These are phyloP conservation scores for Penicillium lividum DNA, from an alignment of 495 filamentous ascomycete genomes.

Conservation along the genomic window DNA sequence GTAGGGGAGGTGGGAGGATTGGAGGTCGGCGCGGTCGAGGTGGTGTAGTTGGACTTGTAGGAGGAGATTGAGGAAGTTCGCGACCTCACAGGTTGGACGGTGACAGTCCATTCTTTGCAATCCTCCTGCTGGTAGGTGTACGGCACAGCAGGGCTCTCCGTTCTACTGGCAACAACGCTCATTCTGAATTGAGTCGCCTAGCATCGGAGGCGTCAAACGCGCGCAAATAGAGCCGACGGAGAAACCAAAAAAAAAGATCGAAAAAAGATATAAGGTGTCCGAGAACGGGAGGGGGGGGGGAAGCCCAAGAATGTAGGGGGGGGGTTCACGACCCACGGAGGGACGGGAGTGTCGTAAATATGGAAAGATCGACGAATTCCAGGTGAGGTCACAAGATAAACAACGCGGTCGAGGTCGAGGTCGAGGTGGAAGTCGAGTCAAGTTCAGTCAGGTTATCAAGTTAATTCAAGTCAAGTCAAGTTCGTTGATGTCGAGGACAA, in stretches of 20 bases:
- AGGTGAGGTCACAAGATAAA: conserved; percentile 4
- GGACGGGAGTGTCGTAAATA: conserved; percentile 20
- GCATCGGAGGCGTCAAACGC: conserved; percentile 23
- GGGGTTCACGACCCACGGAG: conserved; percentile 2
- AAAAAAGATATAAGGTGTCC: conserved; percentile 16
- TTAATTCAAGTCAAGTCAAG: background rate
- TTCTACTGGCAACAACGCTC: conserved; percentile 48
- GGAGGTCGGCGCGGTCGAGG: conserved; percentile 41
- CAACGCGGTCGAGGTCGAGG: background rate
- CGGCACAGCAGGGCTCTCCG: conserved; percentile 37
- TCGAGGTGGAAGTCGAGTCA: background rate
- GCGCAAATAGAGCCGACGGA: conserved; percentile 3
- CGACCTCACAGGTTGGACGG: conserved; percentile 35
- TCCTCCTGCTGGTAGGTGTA: conserved; percentile 29
- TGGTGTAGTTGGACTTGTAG: conserved; percentile 42
- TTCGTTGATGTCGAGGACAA: too few relatives aligned
- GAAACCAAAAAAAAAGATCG: background rate
- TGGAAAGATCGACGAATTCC: conserved; percentile 23
- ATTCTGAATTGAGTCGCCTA: conserved; percentile 31
- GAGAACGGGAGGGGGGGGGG: conserved; percentile 14
- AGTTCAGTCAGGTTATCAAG: background rate
- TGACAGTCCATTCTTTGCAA: conserved; percentile 30
- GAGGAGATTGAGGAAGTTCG: conserved; percentile 45
- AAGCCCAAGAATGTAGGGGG: conserved; percentile 28
- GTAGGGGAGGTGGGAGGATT: conserved; percentile 41